phyloP scores from a whole-genome alignment of 164 flowering plant genomes.

The Aristolochia fimbriata region DNA sequence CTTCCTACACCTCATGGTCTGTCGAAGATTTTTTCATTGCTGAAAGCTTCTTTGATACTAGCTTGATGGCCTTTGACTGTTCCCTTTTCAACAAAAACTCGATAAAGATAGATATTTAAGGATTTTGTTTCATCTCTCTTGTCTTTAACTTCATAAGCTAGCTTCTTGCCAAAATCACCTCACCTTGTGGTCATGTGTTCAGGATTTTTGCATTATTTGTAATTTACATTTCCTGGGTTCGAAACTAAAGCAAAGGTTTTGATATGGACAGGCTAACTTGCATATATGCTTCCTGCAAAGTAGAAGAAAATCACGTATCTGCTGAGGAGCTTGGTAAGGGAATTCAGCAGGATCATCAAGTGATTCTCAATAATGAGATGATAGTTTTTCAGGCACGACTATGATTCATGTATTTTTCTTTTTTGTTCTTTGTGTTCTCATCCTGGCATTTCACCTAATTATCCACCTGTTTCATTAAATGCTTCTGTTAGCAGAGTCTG shows the following conservation, averaged over 20 bases:
- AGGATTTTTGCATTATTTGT: neutral
- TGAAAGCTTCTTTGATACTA: no score
- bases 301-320: conserved; percentile 98
- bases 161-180: no score
- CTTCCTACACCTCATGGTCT: no score
- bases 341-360: conserved; percentile 88
- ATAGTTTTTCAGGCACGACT: conserved; percentile 85
- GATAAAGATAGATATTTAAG: no score
- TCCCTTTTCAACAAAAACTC: no score
- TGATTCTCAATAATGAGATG: conserved; percentile 98
- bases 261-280: conserved; percentile 73
- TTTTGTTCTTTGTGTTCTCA: conserved; percentile 1
- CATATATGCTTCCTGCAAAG: conserved; percentile 90
- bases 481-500: conserved; percentile 54
- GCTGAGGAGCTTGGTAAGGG: conserved; percentile 99
- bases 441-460: neutral
- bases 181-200: no score
- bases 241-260: neutral
- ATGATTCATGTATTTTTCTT: conserved; percentile 5
- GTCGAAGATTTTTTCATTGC: no score
- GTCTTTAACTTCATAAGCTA: no score
- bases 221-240: neutral
- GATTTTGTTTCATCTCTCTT: no score
- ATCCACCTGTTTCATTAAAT: neutral
- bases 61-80: no score